Evolutionary conservation across 192 early-diverging fungal species (phyloP), one percentile per base, ranked within the genome.

Genomic region (Oehlia diaphana): DNA sequence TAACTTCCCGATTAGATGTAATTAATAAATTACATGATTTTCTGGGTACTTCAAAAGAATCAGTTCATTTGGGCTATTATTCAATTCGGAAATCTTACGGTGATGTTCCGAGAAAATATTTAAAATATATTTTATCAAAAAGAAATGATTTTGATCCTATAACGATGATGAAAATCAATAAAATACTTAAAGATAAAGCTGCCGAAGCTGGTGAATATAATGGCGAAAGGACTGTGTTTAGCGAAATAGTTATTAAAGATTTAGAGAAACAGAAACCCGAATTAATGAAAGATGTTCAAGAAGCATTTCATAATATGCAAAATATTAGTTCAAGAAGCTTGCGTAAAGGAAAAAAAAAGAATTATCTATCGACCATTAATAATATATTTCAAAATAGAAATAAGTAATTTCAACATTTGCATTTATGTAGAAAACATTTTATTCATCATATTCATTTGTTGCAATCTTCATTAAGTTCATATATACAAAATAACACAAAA

Each of bases 41-140:
- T 61, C 85, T 97, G 53, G 93, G 92, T 81, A 92, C 90, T 63
- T 91, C 92, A 63, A 90, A 93, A 19, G 85, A 90, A 42, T 90
- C 93, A 81, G 88, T 96, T 9, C 96, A 93, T 81, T 84, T 97
- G 77, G 95, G 98, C 84, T 98, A 96, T 83, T 96, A 95, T 75
- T 83, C 90, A 5, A 79, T 98, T 79, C 94, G 92, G 87, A 94
- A 95, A 72, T 87, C 93, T 78, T 99, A 94, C 84, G 95, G 95
- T n/a, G 97, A 99, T 82, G 80, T 97, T 61, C 96, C 96, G 6
- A 77, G 98, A 21, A 87, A 89, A 39, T 93, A 96, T 82, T 88
- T 99, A 16, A 96, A 99, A 84, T 93, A 95, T 81, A 86, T 98
- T 42, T 83, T 99, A 71, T 82, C 85, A 65, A 94, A 93, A 82